Base-by-base conservation (phyloP, 768 basidiomycete species). In the Xerocomellus intermedius region DNA sequence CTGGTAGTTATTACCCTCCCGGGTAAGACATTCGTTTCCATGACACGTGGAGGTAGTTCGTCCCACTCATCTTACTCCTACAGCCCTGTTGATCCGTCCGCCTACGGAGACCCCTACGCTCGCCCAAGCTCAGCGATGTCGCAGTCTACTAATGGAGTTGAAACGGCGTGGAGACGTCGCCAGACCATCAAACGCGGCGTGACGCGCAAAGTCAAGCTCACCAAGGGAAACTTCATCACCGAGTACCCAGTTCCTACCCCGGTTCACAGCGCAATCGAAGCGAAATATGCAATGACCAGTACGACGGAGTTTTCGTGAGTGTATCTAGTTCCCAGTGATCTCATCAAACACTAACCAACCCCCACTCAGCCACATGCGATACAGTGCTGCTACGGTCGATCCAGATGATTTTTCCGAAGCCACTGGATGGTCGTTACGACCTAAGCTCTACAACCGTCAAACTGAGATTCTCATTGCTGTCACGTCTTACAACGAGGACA, bases 401-500 rank as follows among this genome's bases (percentile, higher is more conserved):
- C 94, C 94, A 14, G 93, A 96, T 67, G 91, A 94, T 58, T 95
- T 94, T 66, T 74, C 75, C 9, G 82, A 85, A 66, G 87, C 81
- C 10, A 82, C 79, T 61, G 95, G 95, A 33, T 98, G 86, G 81
- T 85, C 89, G 2, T 76, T 98, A 49, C 87, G 96, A 13, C 80
- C 87, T 7, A 90, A 89, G 67, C 75, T 86, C 59, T 97, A 94
- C 74, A 85, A 87, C 56, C 89, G 96, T 52, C 82, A 90, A 59
- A 98, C 96, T 1, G 96, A 98, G 60, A 71, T 98, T 8, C 81
- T 98, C 24, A 96, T 98, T 64, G 95, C 94, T 10, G 91, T 98
- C 59, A 97, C 93, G 7, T 91, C 87, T 4, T 94, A 93, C 75
- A 93, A 94, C 59, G 92, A 94, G 71, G 91, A 94, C 81, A 94